These are phyloP conservation scores for Butyriboletus loyo DNA, from an alignment of 768 basidiomycete species.

Conservation along the genomic window DNA sequence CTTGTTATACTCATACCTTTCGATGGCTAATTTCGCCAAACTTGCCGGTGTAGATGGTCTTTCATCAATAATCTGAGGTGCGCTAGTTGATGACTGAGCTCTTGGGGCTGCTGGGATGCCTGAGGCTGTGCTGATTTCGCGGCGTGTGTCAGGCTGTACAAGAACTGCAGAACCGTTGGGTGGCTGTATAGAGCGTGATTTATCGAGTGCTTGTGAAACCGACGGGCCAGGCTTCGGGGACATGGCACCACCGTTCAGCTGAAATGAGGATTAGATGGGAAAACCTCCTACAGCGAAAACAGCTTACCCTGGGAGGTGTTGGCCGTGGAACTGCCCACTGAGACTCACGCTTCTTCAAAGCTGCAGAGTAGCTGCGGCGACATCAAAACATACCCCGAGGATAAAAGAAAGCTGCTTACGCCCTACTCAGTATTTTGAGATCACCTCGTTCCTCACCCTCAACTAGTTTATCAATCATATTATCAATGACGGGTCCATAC, in stretches of 20 bases:
- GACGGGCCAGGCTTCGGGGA: conserved; percentile 26
- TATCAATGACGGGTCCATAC: conserved; percentile 53
- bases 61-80: conserved; percentile 25
- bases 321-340: conserved; percentile 43
- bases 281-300: background rate
- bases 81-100: conserved; percentile 43
- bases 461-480: conserved; percentile 62
- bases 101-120: conserved; percentile 48
- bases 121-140: conserved; percentile 27
- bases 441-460: conserved; percentile 81
- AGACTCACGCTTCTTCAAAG: conserved; percentile 69
- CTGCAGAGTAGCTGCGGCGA: conserved; percentile 59
- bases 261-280: background rate
- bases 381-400: conserved; percentile 3
- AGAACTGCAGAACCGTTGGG: conserved; percentile 38
- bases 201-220: conserved; percentile 34
- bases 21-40: conserved; percentile 58
- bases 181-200: conserved; percentile 32
- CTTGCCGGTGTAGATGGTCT: conserved; percentile 31
- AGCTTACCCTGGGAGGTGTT: conserved; percentile 33
- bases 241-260: conserved; percentile 27
- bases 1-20: conserved; percentile 46
- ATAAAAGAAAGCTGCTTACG: conserved; percentile 44
- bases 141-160: conserved; percentile 36
- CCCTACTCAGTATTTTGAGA: conserved; percentile 73